Base-by-base conservation (phyloP, 2,329 filamentous ascomycete genomes). In the Chaetomium strumarium region DNA sequence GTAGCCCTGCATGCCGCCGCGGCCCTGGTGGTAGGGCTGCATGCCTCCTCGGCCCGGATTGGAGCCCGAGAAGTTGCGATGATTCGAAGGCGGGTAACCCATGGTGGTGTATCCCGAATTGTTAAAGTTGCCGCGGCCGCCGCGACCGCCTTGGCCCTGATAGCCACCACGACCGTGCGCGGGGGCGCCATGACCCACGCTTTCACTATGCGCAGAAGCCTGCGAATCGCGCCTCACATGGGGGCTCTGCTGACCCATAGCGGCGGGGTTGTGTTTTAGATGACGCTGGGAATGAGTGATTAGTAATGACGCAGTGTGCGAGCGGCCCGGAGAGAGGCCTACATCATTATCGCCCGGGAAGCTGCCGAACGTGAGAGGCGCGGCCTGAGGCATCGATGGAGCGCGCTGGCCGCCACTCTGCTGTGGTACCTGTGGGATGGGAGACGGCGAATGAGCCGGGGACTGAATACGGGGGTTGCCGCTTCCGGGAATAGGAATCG, bases 401-500 rank as follows among this genome's bases (percentile, higher is more conserved):
- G 90, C 90, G 62, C 91, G 91, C 64, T 90, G 89, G 62, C 90
- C 90, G 65, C 90, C 90, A 65, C 85, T 88, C 39, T 86, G 85
- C 70, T 92, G 88, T 33, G 93, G 92, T 33, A 85, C 84, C 70
- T 92, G 88, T 31, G 93, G 92, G 62, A 97, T 97, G 5, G 93
- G 93, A 39, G 89, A 92, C 4, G 93, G 93, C 42, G 92, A 96
- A 61, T 87, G 85, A 45, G 88, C 84, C 6, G 93, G 93, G 42
- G 91, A 95, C 44, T 84, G 84, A 47, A 92, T 80, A 63, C 88
- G 83, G 57, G 86, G 86, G 71, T 75, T 66, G 17, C 53, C 56
- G 75, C 78, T 64, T 69, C 78, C 70, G 65, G 83, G 83, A 70
- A 81, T 89, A 70, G 74, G 76, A 60, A 80, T 85, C 55, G 78